Evolutionary conservation across 139 green algal species (phyloP).

Genomic region (Astrephomene gubernaculifera): DNA sequence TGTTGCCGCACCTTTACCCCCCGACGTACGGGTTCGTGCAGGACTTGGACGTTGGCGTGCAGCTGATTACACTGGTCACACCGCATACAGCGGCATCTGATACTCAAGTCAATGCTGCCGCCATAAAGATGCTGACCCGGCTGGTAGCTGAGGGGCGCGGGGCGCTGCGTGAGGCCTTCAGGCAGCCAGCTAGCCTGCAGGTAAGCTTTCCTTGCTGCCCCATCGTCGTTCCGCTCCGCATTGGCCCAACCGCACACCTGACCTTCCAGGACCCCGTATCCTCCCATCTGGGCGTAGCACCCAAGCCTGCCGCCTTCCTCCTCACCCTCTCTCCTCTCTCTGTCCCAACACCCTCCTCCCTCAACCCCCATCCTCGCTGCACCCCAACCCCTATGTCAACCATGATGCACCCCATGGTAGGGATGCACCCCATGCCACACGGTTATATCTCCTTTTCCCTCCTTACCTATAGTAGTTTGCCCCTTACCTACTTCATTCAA

Average conservation of each 20-base stretch:
- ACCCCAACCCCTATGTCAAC: too few species aligned
- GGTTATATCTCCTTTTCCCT: too few species aligned
- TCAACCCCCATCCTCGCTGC: background rate
- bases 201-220: background rate
- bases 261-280: background rate
- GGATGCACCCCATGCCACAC: too few species aligned
- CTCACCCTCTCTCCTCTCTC: background rate
- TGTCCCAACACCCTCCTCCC: background rate
- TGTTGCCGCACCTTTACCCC: too few species aligned
- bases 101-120: background rate
- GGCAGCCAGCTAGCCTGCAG: background rate
- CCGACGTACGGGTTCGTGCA: too few species aligned
- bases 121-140: conserved; percentile 5
- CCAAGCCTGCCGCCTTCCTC: too few species aligned
- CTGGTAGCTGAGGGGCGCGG: background rate
- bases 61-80: background rate
- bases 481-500: too few species aligned
- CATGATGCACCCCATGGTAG: too few species aligned
- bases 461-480: too few species aligned
- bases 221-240: background rate
- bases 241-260: background rate
- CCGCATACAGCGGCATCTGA: background rate
- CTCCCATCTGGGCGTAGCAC: too few species aligned
- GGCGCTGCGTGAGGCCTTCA: background rate
- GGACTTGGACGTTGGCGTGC: background rate